Evolutionary conservation across 768 basidiomycete species (phyloP).

Genomic region (Tricholoma flavovirens): DNA sequence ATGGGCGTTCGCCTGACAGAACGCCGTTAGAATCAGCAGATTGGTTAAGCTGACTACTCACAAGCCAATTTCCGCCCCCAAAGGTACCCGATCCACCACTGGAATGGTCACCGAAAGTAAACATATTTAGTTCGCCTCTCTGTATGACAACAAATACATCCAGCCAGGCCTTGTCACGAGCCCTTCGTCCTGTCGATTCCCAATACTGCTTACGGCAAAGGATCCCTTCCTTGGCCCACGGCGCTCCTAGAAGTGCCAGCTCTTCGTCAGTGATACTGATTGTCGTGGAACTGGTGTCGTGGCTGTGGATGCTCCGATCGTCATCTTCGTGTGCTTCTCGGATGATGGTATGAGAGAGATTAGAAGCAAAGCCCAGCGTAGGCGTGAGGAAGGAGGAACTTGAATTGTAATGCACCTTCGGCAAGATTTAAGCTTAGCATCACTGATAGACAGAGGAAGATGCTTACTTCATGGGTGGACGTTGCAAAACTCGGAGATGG

Average conservation of each 20-base stretch:
- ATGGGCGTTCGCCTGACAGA: conserved; percentile 78
- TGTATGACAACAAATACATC: conserved; percentile 96
- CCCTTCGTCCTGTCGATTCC: conserved; percentile 77
- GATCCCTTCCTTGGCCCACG: conserved; percentile 99
- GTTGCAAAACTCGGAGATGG: conserved; percentile 94
- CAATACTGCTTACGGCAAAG: conserved; percentile 93
- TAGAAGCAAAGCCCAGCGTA: conserved; percentile 94
- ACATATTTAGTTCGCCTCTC: conserved; percentile 93
- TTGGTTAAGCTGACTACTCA: conserved; percentile 35
- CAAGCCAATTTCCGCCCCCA: conserved; percentile 98
- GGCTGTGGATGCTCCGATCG: conserved; percentile 60
- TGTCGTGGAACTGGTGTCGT: conserved; percentile 58
- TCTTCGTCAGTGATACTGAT: conserved; percentile 94
- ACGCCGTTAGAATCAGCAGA: background rate
- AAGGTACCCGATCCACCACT: conserved; percentile 59
- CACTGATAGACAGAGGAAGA: background rate
- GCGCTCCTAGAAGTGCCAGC: conserved; percentile 88
- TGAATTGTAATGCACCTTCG: conserved; percentile 54
- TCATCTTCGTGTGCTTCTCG: conserved; percentile 92
- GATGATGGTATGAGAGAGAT: conserved; percentile 94
- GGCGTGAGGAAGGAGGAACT: conserved; percentile 71
- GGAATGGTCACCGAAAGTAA: conserved; percentile 79
- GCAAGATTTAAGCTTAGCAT: conserved; percentile 5
- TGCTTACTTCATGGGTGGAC: conserved; percentile 72
- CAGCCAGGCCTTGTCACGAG: conserved; percentile 87